Evolutionary conservation across 2,329 filamentous ascomycete genomes (phyloP).

Genomic region (Dactylonectria macrodidyma): DNA sequence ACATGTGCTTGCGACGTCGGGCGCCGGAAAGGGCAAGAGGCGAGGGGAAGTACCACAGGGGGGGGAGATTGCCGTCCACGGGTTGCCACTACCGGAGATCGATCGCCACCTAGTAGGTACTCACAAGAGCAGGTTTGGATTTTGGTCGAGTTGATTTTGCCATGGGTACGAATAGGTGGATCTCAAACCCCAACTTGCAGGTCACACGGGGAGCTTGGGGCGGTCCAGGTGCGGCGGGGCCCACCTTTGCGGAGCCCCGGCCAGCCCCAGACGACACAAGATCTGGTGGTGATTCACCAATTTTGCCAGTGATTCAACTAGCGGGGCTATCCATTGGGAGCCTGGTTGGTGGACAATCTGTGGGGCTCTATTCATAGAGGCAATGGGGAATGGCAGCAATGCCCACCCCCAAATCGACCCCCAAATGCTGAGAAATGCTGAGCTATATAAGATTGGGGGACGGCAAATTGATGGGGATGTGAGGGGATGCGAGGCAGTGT

Average conservation of each 20-base stretch:
- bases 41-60: slow-evolving; percentile 14
- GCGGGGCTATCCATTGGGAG: slow-evolving; percentile 18
- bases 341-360: slow-evolving; percentile 45
- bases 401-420: slow-evolving; percentile 43
- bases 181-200: slow-evolving; percentile 47
- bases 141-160: slow-evolving; percentile 37
- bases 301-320: neutral
- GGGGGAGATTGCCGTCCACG: slow-evolving; percentile 29
- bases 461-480: slow-evolving; percentile 5
- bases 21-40: slow-evolving; percentile 41
- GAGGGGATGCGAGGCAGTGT: neutral
- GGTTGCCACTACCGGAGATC: slow-evolving; percentile 36
- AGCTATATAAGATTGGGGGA: slow-evolving; percentile 40
- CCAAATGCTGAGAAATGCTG: slow-evolving; percentile 36
- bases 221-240: slow-evolving; percentile 4
- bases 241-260: slow-evolving; percentile 43
- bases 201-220: slow-evolving; percentile 42
- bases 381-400: slow-evolving; percentile 11
- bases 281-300: slow-evolving; percentile 5
- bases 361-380: slow-evolving; percentile 22
- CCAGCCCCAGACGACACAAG: slow-evolving; percentile 30
- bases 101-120: slow-evolving; percentile 34
- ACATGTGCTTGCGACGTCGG: slow-evolving; percentile 45
- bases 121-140: slow-evolving; percentile 37
- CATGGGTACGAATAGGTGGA: slow-evolving; percentile 28